Evolutionary conservation across 2,329 filamentous ascomycete genomes (phyloP).

Genomic region (Cryphonectria parasitica): DNA sequence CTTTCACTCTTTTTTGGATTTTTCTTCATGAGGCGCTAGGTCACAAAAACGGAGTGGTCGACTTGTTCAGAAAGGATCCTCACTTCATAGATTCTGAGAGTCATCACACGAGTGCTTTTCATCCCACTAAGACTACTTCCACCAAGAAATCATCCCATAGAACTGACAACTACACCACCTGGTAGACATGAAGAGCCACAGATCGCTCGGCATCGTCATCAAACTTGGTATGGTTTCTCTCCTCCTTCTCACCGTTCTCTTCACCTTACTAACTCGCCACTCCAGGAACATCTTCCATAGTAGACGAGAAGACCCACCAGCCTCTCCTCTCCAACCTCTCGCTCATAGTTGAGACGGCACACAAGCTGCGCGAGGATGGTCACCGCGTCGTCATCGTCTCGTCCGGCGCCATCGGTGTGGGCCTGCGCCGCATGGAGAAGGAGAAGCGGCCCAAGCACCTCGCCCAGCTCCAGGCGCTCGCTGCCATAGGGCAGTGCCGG

Average conservation of each 20-base stretch:
- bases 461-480: slow-evolving; percentile 85
- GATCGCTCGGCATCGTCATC: slow-evolving; percentile 77
- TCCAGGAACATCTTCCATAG: slow-evolving; percentile 95
- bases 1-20: not conserved
- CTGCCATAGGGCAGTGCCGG: slow-evolving; percentile 93
- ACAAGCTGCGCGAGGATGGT: slow-evolving; percentile 84
- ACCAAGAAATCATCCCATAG: not conserved
- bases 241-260: not conserved
- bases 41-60: not conserved
- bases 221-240: slow-evolving; percentile 72
- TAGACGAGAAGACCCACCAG: slow-evolving; percentile 93
- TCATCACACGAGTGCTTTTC: slow-evolving; percentile 16
- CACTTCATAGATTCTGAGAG: not conserved
- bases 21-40: not conserved
- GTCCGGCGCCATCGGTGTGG: slow-evolving; percentile 94
- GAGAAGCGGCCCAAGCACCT: slow-evolving; percentile 88
- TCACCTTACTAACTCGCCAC: not conserved
- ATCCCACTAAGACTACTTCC: not conserved
- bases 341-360: slow-evolving; percentile 91
- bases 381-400: slow-evolving; percentile 96
- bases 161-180: slow-evolving; percentile 28
- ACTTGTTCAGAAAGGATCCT: not conserved
- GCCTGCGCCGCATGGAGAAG: slow-evolving; percentile 86
- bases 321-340: slow-evolving; percentile 89
- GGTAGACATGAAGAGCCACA: slow-evolving; percentile 66